A percentile compares a stretch with the other conserved stretches of the same genome.
These are phyloP conservation scores for Ophiostoma sp. DNA, from an alignment of 2,329 filamentous ascomycete genomes.

Conservation along the genomic window DNA sequence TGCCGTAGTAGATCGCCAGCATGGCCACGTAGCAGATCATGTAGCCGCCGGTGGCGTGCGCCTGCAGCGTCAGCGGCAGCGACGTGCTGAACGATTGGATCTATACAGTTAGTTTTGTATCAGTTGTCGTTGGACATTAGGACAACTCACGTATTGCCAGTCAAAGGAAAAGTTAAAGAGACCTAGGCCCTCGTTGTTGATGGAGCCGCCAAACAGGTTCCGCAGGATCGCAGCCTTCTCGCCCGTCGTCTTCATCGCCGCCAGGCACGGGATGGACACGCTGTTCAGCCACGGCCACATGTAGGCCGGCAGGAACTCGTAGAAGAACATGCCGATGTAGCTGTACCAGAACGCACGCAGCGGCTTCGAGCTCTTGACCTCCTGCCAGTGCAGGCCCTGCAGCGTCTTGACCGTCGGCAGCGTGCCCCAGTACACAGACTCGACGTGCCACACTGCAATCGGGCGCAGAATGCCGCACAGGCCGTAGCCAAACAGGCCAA, in stretches of 20 bases:
- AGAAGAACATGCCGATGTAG: slow-evolving; percentile 45
- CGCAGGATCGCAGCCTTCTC: slow-evolving; percentile 41
- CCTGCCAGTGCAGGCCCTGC: slow-evolving; percentile 51
- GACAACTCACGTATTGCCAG: slow-evolving; percentile 47
- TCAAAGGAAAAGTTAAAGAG: slow-evolving; percentile 48
- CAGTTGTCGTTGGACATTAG: too few species aligned
- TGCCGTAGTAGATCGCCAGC: slow-evolving; percentile 48
- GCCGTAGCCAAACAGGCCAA: slow-evolving; percentile 52
- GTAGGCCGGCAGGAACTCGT: slow-evolving; percentile 52
- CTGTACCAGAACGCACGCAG: slow-evolving; percentile 45
- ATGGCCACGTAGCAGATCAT: slow-evolving; percentile 46
- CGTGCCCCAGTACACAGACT: slow-evolving; percentile 52
- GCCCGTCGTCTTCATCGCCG: slow-evolving; percentile 47
- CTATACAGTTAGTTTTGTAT: slow-evolving; percentile 33
- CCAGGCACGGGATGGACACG: slow-evolving; percentile 50
- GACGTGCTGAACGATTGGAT: slow-evolving; percentile 51
- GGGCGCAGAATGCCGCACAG: slow-evolving; percentile 50
- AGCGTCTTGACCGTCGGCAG: slow-evolving; percentile 50
- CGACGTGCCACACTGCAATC: slow-evolving; percentile 51
- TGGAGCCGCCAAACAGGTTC: slow-evolving; percentile 47
- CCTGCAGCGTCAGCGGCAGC: slow-evolving; percentile 48
- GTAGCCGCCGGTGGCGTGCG: slow-evolving; percentile 44
- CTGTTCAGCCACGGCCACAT: slow-evolving; percentile 53
- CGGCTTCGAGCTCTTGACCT: slow-evolving; percentile 46
- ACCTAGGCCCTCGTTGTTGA: slow-evolving; percentile 49